Conservation (phyloP, 2,329 filamentous ascomycete species). For the Ascomycota sp. region DNA sequence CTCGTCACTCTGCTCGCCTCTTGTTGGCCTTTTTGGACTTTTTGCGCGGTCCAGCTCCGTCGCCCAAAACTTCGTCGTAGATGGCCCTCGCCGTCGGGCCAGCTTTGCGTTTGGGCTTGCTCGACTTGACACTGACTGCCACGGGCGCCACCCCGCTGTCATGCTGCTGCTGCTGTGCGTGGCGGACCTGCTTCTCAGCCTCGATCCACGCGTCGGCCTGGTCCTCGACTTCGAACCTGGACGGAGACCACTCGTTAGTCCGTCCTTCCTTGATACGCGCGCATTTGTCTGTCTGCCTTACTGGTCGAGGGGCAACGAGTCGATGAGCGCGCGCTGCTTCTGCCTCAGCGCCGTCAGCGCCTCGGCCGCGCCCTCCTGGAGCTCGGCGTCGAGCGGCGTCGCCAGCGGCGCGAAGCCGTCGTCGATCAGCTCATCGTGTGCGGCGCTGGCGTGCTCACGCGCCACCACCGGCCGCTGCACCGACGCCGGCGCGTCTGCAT, state of each 20-base stretch:
- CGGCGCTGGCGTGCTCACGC: constrained; percentile 36
- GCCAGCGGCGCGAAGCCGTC: constrained; percentile 51
- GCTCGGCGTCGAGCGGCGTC: constrained; percentile 55
- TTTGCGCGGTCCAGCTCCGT: constrained; percentile 36
- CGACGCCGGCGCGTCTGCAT: constrained; percentile 42
- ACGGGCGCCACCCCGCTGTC: constrained; percentile 37
- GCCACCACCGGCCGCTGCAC: constrained; percentile 36
- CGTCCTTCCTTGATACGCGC: not conserved
- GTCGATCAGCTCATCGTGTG: constrained; percentile 46
- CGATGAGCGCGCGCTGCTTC: constrained; percentile 74
- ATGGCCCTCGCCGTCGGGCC: constrained; percentile 36
- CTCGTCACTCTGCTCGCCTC: no score
- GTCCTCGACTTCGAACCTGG: constrained; percentile 44
- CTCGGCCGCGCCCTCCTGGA: constrained; percentile 66
- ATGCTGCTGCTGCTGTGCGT: constrained; percentile 28
- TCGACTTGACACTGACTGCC: constrained; percentile 70
- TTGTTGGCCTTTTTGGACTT: constrained; percentile 26
- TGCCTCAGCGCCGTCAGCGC: constrained; percentile 49
- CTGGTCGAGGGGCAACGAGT: constrained; percentile 72
- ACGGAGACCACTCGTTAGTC: not conserved
- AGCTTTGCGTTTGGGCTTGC: constrained; percentile 58
- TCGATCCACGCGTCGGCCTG: constrained; percentile 42
- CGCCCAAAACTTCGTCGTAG: constrained; percentile 38
- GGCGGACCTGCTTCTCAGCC: constrained; percentile 67
- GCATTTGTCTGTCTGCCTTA: constrained; percentile 5